Evolutionary conservation across 148 eudicot genomes (phyloP).

Genomic region (Rheum nobile): DNA sequence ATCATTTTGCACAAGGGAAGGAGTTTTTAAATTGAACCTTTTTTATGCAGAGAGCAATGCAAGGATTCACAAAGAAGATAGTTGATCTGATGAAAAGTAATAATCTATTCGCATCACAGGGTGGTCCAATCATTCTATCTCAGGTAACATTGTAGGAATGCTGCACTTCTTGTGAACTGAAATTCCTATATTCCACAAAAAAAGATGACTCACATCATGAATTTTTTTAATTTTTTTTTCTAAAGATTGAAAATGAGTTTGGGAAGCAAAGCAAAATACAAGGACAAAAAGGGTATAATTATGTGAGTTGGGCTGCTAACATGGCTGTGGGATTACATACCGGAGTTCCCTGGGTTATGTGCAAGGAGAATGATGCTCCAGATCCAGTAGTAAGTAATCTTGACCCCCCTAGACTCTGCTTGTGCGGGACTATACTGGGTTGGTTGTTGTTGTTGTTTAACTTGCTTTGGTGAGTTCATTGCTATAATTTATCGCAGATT

Average conservation of each 20-base stretch:
- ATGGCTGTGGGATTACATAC: constrained; percentile 68
- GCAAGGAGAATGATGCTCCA: constrained; percentile 85
- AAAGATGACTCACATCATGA: not conserved
- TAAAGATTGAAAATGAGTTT: constrained; percentile 88
- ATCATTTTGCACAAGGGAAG: not conserved
- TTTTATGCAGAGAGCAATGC: constrained; percentile 57
- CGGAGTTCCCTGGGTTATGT: constrained; percentile 99
- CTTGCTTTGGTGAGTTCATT: not conserved
- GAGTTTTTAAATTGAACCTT: not conserved
- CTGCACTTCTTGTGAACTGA: not conserved
- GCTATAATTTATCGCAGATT: constrained; percentile 34
- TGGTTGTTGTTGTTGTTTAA: not conserved
- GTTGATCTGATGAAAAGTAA: constrained; percentile 72
- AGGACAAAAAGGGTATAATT: constrained; percentile 64
- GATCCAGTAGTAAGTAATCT: constrained; percentile 89
- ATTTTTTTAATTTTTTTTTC: not conserved
- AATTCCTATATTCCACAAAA: not conserved
- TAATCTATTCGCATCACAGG: constrained; percentile 66
- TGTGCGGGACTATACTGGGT: no score
- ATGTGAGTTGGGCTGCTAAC: constrained; percentile 86
- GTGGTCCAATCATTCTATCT: constrained; percentile 85
- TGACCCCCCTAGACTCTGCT: no score
- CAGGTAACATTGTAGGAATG: constrained; percentile 37
- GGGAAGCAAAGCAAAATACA: constrained; percentile 35
- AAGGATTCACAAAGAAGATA: constrained; percentile 67